phyloP scores from a whole-genome alignment of 306 rosid species.

The Begonia fuchsioides region DNA sequence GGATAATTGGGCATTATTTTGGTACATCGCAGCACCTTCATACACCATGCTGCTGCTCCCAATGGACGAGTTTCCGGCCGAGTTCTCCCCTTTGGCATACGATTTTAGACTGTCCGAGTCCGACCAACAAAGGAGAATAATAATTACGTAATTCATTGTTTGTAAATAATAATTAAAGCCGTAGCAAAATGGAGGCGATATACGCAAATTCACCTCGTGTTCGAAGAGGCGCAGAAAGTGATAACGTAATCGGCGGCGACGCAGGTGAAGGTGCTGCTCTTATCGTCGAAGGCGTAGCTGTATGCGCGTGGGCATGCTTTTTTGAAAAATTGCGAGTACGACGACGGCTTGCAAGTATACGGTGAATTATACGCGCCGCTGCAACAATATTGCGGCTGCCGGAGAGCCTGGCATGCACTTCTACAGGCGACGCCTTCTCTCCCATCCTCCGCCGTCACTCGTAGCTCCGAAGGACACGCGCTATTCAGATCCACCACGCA shows the following conservation, averaged over 20 bases:
- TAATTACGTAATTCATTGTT: background rate
- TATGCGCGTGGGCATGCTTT: conserved; percentile 78
- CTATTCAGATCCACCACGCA: conserved; percentile 46
- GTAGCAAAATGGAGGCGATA: background rate
- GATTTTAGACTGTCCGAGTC: background rate
- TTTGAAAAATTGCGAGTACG: conserved; percentile 54
- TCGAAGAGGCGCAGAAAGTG: conserved; percentile 56
- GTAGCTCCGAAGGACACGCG: conserved; percentile 43
- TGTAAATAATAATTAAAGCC: background rate
- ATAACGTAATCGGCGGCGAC: conserved; percentile 42
- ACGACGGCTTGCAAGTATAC: conserved; percentile 55
- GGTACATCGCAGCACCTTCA: background rate
- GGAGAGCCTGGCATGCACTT: conserved; percentile 82
- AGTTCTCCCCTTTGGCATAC: background rate
- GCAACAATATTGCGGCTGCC: conserved; percentile 62
- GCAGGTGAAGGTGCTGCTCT: conserved; percentile 75
- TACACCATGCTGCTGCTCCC: background rate
- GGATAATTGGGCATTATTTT: background rate
- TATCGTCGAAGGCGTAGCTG: conserved; percentile 86
- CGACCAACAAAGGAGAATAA: background rate
- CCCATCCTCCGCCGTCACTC: conserved; percentile 23
- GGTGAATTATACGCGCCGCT: conserved; percentile 66
- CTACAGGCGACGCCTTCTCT: conserved; percentile 49
- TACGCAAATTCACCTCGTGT: conserved; percentile 44
- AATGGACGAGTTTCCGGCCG: background rate